Base-by-base conservation (phyloP, 106 monocot species). In the Allium sativum region DNA sequence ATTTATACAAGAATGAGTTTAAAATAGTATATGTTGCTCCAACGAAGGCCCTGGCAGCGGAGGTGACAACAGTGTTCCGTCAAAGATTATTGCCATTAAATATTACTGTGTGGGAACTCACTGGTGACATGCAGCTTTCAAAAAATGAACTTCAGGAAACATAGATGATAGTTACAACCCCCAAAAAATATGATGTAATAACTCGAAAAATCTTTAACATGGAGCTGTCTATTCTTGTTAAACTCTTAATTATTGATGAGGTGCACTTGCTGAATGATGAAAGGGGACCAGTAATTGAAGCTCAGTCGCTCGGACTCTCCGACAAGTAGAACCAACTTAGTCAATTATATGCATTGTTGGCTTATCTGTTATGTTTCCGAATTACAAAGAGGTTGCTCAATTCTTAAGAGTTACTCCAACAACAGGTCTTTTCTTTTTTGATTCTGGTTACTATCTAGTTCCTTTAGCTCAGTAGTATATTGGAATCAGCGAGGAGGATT, bases 11-110 rank as follows among this genome's bases (percentile, higher is more conserved):
- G 74, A 55, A 87, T 58, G 93, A 94, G 57, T 94, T 94, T 63
- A 94, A 94, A 70, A 76, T 94, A 62, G 83, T 94, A 11, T 94
- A 94, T 79, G 89, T 94, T 73, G 93, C 93, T 77, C 93, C 93
- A 59, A 94, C 89, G 93, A 94, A 94, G 93, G 93, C 93, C 55
- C 72, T 94, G 52, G 93, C 93, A 68, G 76, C 93, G 59, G 93
- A 94, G 65, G 89, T 94, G 21, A 86, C 93, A 61, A 61, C 93
- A 15, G 81, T 89, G 65, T 94, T 94, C 72, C 69, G 83, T 71
- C 82, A 68, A 55, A 76, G 89, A 43, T 78, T 94, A 21, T 80
- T 83, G 54, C 93, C 89, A 0, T 72, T 94, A 67, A 94, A 83
- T 76, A 55, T 94, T 45, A 44, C 53, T 69, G 93, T 94, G 17